Evolutionary conservation across 163 green algal species (phyloP).

Genomic region (Smithsoniella earleae): DNA sequence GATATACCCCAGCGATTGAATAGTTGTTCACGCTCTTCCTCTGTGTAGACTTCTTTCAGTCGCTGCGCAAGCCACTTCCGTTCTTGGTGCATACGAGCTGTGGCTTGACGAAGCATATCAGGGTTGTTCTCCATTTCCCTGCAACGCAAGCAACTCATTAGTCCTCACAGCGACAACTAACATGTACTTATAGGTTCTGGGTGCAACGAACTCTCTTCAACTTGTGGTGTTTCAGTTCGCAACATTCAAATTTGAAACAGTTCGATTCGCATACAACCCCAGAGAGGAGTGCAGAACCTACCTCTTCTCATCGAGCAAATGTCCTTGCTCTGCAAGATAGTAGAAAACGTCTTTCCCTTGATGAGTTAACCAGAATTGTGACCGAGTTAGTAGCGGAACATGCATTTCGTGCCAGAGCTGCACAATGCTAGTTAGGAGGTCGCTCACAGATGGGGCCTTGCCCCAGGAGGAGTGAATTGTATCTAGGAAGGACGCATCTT

Average conservation of each 20-base stretch:
- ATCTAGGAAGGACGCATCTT: background rate
- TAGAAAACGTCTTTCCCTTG: slow-evolving; percentile 28
- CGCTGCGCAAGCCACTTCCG: slow-evolving; percentile 18
- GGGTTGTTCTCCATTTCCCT: slow-evolving; percentile 7
- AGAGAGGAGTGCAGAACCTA: background rate
- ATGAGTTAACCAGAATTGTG: slow-evolving; percentile 23
- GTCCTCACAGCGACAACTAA: background rate
- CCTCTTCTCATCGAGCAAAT: slow-evolving; percentile 2
- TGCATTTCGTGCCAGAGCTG: slow-evolving; percentile 20
- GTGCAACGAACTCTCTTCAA: background rate
- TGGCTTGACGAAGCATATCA: background rate
- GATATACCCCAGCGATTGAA: slow-evolving; percentile 16
- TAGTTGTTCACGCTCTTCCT: slow-evolving; percentile 15
- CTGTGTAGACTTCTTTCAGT: slow-evolving; percentile 7
- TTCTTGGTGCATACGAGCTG: background rate
- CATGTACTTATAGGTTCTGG: background rate
- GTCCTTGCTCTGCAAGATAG: background rate
- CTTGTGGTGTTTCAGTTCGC: background rate
- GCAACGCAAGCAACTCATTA: background rate
- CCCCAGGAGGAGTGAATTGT: slow-evolving; percentile 9
- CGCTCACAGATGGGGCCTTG: background rate
- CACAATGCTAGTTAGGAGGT: slow-evolving; percentile 12
- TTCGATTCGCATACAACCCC: background rate
- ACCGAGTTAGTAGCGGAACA: slow-evolving; percentile 5
- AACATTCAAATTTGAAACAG: background rate